Evolutionary conservation across 176 grass and related monocot species (phyloP), one percentile per base, ranked within the genome.

Genomic region (Pharus latifolius): DNA sequence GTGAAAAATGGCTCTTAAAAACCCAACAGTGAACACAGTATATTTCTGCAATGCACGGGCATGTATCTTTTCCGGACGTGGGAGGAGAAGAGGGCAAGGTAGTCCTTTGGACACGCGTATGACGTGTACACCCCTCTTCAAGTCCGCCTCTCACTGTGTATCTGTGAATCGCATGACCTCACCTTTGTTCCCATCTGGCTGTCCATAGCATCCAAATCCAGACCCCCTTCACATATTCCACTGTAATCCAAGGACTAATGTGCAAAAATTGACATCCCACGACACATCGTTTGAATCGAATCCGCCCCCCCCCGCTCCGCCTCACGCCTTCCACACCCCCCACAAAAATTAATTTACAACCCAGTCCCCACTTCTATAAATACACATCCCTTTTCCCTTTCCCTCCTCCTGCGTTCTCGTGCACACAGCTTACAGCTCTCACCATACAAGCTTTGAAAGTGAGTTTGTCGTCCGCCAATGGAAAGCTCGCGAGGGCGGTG

Each of bases 401-500:
- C 66, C 25, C n/a, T 11, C 34, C 44, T 19, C 16, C 20, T 27
- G 17, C 23, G 17, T 46, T 25, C 2, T 17, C 40, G 19, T n/a
- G 22, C 33, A 54, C 29, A 4, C 64, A 10, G 6, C 16, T 19
- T 12, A 17, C 24, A 4, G 9, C 50, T 55, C 11, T 12, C 13
- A n/a, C n/a, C n/a, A n/a, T n/a, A n/a, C n/a, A n/a, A n/a, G n/a
- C n/a, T n/a, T n/a, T n/a, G n/a, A n/a, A n/a, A n/a, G n/a, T n/a
- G n/a, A n/a, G n/a, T 55, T 4, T 55, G 18, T 4, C 50, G 17
- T 5, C 50, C 13, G 69, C 79, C 37, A 49, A 74, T 75, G 54
- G 60, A 63, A 6, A 75, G 30, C 47, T 71, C 73, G 22, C 80
- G 76, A 4, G 80, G 70, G 28, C 22, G 50, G 10, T 83, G 76